Evolutionary conservation across 768 basidiomycete species (phyloP).

Genomic region (Serpula lacrymans): DNA sequence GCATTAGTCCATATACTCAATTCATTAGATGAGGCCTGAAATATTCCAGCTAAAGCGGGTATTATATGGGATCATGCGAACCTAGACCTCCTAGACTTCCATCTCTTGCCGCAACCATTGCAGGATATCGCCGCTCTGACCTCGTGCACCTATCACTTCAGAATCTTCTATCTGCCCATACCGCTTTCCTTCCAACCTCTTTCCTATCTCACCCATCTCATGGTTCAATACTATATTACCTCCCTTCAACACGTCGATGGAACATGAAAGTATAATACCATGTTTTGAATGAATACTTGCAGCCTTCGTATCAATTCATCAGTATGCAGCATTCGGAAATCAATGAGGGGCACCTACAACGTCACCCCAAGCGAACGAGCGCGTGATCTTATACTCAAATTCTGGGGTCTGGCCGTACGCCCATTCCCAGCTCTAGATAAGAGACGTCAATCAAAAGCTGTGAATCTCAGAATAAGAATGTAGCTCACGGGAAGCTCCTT

Average conservation of each 20-base stretch:
- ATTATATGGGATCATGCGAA: no score
- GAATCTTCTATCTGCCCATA: slow-evolving; percentile 37
- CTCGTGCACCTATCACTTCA: slow-evolving; percentile 5
- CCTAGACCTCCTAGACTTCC: slow-evolving; percentile 21
- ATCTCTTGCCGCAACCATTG: no score
- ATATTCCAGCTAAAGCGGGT: no score
- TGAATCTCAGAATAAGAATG: not conserved
- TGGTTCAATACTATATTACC: slow-evolving; percentile 35
- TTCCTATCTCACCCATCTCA: slow-evolving; percentile 25
- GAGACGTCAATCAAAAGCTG: not conserved
- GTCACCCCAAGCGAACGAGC: slow-evolving; percentile 50
- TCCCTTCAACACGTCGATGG: slow-evolving; percentile 27
- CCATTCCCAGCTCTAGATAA: slow-evolving; percentile 87
- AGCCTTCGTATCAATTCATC: slow-evolving; percentile 26
- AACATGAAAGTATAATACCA: slow-evolving; percentile 56
- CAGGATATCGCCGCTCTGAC: not conserved
- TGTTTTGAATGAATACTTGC: slow-evolving; percentile 59
- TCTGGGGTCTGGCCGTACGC: slow-evolving; percentile 90
- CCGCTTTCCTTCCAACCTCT: slow-evolving; percentile 28
- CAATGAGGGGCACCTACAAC: slow-evolving; percentile 32
- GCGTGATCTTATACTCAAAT: slow-evolving; percentile 62
- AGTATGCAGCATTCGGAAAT: not conserved
- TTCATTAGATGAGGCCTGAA: no score
- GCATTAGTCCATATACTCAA: no score
- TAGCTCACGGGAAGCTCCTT: slow-evolving; percentile 64